These are phyloP conservation scores for Trichoderma hamatum DNA, from an alignment of 2,329 filamentous ascomycete species.

Conservation along the genomic window DNA sequence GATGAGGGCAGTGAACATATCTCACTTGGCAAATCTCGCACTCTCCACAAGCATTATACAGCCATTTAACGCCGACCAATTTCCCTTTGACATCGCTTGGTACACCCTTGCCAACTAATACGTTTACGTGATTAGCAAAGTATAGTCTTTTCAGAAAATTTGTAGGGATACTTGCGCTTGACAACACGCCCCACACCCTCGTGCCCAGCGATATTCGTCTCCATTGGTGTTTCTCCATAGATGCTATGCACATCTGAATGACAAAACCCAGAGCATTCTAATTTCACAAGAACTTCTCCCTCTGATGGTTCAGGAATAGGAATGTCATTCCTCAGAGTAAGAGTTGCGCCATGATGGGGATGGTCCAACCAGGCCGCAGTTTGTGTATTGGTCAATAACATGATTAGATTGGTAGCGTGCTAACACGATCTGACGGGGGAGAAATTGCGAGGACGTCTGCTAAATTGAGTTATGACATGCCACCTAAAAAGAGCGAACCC, in stretches of 20 bases:
- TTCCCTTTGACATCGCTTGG: background rate
- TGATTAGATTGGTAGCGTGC: background rate
- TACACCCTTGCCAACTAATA: constrained; percentile 12
- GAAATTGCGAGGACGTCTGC: background rate
- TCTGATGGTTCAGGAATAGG: constrained; percentile 15
- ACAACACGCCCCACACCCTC: constrained; percentile 21
- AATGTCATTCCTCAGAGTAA: constrained; percentile 18
- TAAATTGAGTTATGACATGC: background rate
- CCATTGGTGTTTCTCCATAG: constrained; percentile 18
- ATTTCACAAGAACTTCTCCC: constrained; percentile 17
- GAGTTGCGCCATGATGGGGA: constrained; percentile 1
- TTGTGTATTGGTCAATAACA: constrained; percentile 13
- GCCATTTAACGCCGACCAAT: constrained; percentile 15
- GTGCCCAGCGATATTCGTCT: constrained; percentile 21
- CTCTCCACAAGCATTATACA: constrained; percentile 13
- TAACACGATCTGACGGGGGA: background rate
- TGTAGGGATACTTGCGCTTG: background rate
- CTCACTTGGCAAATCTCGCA: constrained; percentile 13
- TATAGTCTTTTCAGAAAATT: background rate
- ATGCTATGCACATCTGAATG: constrained; percentile 24
- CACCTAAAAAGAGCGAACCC: too few species aligned
- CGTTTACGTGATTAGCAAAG: background rate
- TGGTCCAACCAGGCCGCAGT: constrained; percentile 13
- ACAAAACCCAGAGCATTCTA: constrained; percentile 19
- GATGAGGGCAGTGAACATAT: constrained; percentile 8